These are phyloP conservation scores for Phoenix dactylifera DNA, from an alignment of 176 grass and related monocot genomes.

Conservation along the genomic window DNA sequence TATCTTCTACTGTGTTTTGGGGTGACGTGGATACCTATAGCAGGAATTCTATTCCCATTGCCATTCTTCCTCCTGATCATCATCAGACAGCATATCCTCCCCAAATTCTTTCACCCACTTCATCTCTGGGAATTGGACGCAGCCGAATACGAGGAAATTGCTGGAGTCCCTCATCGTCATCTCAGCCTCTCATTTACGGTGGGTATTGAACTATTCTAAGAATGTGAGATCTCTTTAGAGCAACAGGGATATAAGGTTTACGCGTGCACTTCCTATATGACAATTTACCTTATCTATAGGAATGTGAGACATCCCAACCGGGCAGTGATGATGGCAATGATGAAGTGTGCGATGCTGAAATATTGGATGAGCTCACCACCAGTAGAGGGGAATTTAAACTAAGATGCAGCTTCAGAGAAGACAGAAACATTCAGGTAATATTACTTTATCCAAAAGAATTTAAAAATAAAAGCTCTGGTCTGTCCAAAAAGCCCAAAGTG, in stretches of 20 bases:
- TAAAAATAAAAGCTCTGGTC: no score
- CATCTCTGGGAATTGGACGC: slow-evolving; percentile 69
- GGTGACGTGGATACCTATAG: slow-evolving; percentile 89
- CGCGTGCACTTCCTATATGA: no score
- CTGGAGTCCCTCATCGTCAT: slow-evolving; percentile 23
- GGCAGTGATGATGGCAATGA: slow-evolving; percentile 20
- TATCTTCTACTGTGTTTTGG: slow-evolving; percentile 86
- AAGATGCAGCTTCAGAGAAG: slow-evolving; percentile 41
- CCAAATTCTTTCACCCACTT: slow-evolving; percentile 59
- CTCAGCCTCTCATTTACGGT: slow-evolving; percentile 25
- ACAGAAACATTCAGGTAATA: slow-evolving; percentile 57
- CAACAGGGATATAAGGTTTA: no score
- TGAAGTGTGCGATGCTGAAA: slow-evolving; percentile 50
- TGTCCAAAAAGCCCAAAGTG: no score
- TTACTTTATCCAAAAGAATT: not conserved
- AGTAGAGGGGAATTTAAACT: slow-evolving; percentile 76
- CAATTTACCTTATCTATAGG: slow-evolving; percentile 15
- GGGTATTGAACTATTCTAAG: slow-evolving; percentile 14
- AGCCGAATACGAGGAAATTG: slow-evolving; percentile 86
- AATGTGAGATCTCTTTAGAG: no score
- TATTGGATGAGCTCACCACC: slow-evolving; percentile 78
- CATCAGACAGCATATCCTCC: slow-evolving; percentile 69
- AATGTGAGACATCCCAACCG: slow-evolving; percentile 23
- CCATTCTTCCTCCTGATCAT: slow-evolving; percentile 85
- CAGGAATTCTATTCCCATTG: slow-evolving; percentile 70